Evolutionary conservation across 257 asterid species (phyloP).

Genomic region (Galeopsis tetrahit): DNA sequence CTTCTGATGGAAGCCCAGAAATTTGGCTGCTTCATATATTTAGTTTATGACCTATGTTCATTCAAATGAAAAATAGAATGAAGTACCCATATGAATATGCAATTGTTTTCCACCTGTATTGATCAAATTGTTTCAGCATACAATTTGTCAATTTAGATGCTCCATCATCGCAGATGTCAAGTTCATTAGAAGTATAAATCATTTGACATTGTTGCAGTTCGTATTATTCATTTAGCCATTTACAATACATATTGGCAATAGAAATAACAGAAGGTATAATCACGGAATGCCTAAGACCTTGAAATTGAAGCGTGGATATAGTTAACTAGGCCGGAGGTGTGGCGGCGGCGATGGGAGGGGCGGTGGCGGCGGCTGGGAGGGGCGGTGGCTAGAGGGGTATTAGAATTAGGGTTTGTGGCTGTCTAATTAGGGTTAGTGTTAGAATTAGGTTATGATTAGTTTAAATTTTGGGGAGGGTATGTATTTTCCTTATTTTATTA

Average conservation of each 20-base stretch:
- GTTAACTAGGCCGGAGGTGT: conserved; percentile 12
- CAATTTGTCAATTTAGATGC: conserved; percentile 13
- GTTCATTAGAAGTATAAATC: not conserved
- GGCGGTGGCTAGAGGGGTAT: too few species aligned
- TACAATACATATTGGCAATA: conserved; percentile 6
- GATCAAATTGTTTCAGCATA: conserved; percentile 8
- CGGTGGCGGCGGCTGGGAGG: too few species aligned
- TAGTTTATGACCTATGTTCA: not conserved
- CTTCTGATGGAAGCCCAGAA: too few species aligned
- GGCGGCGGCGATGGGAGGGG: too few species aligned
- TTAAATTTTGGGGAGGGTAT: too few species aligned
- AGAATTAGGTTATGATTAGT: too few species aligned
- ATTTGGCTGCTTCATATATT: conserved; percentile 2
- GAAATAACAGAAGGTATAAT: not conserved
- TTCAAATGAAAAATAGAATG: conserved; percentile 14
- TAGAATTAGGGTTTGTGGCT: too few species aligned
- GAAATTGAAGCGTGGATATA: conserved; percentile 20
- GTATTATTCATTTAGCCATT: conserved; percentile 28
- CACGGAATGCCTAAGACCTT: not conserved
- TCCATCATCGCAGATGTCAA: conserved; percentile 9
- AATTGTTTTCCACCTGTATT: too few species aligned
- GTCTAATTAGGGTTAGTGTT: too few species aligned
- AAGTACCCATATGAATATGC: too few species aligned
- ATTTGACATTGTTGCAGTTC: not conserved
- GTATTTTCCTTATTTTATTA: too few species aligned